These are phyloP conservation scores for Trichoderma koningii DNA, from an alignment of 2,329 filamentous ascomycete genomes.

Conservation along the genomic window DNA sequence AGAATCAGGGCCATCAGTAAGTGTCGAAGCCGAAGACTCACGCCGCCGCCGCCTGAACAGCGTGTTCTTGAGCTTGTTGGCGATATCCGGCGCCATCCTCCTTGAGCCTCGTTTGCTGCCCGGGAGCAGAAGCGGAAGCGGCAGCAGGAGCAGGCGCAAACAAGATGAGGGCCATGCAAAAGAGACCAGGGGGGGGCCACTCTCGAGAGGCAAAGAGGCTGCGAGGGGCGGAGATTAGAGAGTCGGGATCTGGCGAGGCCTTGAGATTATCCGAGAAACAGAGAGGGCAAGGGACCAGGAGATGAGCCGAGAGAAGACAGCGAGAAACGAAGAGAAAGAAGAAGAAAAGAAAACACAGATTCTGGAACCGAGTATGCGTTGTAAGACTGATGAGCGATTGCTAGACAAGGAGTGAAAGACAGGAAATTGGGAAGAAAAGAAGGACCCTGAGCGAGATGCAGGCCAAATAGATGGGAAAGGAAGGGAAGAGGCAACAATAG, in stretches of 20 bases:
- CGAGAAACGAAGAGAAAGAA: too few relatives aligned
- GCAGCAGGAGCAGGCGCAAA: constrained; percentile 4
- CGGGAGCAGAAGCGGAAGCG: constrained; percentile 11
- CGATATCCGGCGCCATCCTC: constrained; percentile 25
- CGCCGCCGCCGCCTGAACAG: constrained; percentile 26
- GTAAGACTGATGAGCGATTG: not conserved
- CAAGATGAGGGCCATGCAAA: constrained; percentile 19
- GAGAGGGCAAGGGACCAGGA: constrained; percentile 6
- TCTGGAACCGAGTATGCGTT: not conserved
- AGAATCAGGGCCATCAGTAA: not conserved
- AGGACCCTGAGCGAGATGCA: not conserved
- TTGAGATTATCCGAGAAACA: constrained; percentile 14
- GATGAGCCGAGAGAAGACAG: not conserved
- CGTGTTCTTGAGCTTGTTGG: constrained; percentile 22
- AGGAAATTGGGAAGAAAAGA: not conserved
- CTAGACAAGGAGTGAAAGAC: not conserved
- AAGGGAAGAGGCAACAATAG: not conserved
- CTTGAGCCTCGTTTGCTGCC: constrained; percentile 24
- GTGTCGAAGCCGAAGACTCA: constrained; percentile 7
- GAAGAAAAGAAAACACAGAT: too few relatives aligned
- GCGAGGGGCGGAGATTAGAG: constrained; percentile 21
- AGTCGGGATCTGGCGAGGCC: constrained; percentile 18
- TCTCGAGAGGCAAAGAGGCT: not conserved
- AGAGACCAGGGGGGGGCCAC: constrained; percentile 20
- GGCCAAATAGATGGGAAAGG: not conserved